Base-by-base conservation (phyloP, 495 filamentous ascomycete genomes). In the Talaromyces wortmannii region DNA sequence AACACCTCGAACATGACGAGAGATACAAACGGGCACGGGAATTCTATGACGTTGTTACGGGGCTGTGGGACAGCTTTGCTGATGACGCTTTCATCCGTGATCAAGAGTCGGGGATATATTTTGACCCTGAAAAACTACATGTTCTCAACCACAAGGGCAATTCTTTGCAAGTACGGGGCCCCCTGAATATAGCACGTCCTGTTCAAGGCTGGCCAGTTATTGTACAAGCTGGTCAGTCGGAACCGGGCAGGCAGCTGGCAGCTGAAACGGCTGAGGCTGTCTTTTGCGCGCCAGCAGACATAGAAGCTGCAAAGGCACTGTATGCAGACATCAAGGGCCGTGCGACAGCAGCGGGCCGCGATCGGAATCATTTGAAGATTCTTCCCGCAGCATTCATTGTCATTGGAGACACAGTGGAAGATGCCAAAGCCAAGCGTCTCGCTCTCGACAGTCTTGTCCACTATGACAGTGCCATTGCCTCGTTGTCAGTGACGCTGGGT, bases 171-270 rank as follows among this genome's bases (percentile, higher is more conserved):
- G 66, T 71, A 0, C 59, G 62, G 57, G 79, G 79, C 0, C 78
- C 79, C 7, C 61, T 81, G 53, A 82, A 81, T 59, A 80, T 82
- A 52, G 77, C 77, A 1, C 64, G 78, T 0, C 76, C 79, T 2
- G 70, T 74, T 3, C 79, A 82, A 62, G 78, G 79, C 0, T 81
- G 78, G 78, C 79, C 79, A 3, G 79, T 82, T 0, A 73, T 82
- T 50, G 73, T 82, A 10, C 79, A 82, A 53, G 79, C 78, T 8
- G 79, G 79, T 0, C 77, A 80, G 57, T 78, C 74, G 0, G 78
- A 81, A 55, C 76, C 79, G 0, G 79, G 79, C 0, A 59, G 71
- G 7, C 77, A 81, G 60, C 60, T 82, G 7, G 79, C 79, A 0
- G 78, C 71, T 3, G 78, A 82, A 63, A 80, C 78, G 13, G 79